Base-by-base conservation (phyloP, 805 yeast genomes). In the Cyberlindnera mrakii region DNA sequence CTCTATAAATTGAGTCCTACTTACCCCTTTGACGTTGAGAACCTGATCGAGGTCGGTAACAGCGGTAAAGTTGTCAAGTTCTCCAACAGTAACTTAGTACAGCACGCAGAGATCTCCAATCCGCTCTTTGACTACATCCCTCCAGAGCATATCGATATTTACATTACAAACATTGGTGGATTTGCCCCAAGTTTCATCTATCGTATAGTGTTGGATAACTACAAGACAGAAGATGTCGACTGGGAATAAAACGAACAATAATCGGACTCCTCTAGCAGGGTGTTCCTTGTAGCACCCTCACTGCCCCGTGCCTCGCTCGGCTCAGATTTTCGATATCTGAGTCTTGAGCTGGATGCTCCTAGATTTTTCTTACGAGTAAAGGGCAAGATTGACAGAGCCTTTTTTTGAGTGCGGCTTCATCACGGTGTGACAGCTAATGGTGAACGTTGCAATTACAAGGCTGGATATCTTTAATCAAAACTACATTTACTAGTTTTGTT, bases 151-250 rank as follows among this genome's bases (percentile, higher is more conserved):
- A 85, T 93, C 49, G 97, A 93, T 64, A 88, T 93, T 47, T 88
- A 85, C 63, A 86, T 93, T 55, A 91, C 99, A 10, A 91, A 93
- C 61, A 54, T 58, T 44, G 99, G 98, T 39, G 98, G 98, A 14
- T 89, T 85, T 61, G 86, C 98, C 20, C 98, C 99, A 37, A 87
- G 91, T 55, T 93, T 93, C 67, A 85, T 93, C 42, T 93, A 93
- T 65, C 82, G 99, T 65, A 85, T 93, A 43, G 96, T 93, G 17
- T 77, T 90, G 68, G 99, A 93, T 64, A 88, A 91, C 65, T 93
- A 93, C 65, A 84, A 85, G 63, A 78, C 82, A 41, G 89, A 83
- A 55, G 98, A 93, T 67, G 86, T 77, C 46, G 72, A 72, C 54
- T 66, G 82, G 49, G 80, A 71, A 44, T 70, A 63, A 44, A 20